Conservation (phyloP, 2,329 filamentous ascomycete genomes). For the Dothistroma pini region DNA sequence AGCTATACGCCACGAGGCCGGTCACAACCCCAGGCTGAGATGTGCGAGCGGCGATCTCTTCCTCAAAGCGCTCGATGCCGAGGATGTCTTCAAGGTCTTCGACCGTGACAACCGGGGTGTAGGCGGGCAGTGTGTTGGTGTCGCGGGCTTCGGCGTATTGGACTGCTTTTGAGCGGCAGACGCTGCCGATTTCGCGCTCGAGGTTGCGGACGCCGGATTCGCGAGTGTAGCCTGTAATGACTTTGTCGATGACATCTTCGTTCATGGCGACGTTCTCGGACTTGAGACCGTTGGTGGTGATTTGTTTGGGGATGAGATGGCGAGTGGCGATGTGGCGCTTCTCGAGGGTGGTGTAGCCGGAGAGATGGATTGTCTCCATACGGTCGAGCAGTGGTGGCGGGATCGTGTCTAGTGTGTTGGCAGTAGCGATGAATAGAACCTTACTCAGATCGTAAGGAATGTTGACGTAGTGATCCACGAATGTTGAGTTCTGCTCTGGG, state of each 20-base stretch:
- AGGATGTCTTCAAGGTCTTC: constrained; percentile 86
- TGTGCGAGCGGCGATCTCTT: constrained; percentile 87
- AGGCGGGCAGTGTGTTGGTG: constrained; percentile 57
- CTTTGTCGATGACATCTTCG: constrained; percentile 84
- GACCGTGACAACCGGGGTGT: constrained; percentile 68
- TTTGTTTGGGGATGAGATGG: constrained; percentile 95
- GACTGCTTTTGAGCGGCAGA: constrained; percentile 92
- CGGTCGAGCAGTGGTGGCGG: constrained; percentile 89
- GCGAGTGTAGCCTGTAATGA: constrained; percentile 94
- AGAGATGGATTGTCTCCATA: constrained; percentile 93
- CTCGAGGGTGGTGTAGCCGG: constrained; percentile 94
- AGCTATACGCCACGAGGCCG: constrained; percentile 89
- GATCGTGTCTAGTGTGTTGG: constrained; percentile 92
- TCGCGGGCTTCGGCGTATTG: constrained; percentile 91
- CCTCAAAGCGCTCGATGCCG: constrained; percentile 88
- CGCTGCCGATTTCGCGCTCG: constrained; percentile 89
- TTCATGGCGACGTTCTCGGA: constrained; percentile 71
- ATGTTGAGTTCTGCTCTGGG: constrained; percentile 92
- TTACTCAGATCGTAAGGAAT: constrained; percentile 95
- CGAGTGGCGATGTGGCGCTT: constrained; percentile 91
- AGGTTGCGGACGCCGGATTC: constrained; percentile 95
- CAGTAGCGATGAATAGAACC: constrained; percentile 95
- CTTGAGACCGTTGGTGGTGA: constrained; percentile 80
- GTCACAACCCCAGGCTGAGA: constrained; percentile 87
- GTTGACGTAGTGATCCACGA: constrained; percentile 94